Evolutionary conservation across 495 filamentous ascomycete genomes (phyloP), one percentile per base, ranked within the genome.

Genomic region (Amniculicola lignicola): DNA sequence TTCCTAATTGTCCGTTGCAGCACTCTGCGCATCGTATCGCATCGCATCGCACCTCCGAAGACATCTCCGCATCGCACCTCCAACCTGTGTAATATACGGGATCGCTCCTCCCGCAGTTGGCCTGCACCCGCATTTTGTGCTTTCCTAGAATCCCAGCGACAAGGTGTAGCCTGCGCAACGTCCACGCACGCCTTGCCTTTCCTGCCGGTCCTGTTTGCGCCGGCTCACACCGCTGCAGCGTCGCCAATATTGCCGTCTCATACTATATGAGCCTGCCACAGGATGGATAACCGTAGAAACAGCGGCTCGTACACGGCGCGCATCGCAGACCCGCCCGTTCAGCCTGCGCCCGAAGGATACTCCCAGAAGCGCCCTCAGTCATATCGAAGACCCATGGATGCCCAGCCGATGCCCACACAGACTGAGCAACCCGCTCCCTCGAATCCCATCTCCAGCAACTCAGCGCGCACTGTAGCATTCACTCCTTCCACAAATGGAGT

Each of bases 401-500:
- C 47, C 27, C 62, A 59, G 29, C 59, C 58, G n/a, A 51, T 45
- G 28, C 42, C 39, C 12, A n/a, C 56, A 16, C 49, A 59, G 29
- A 24, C 36, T 25, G 21, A 49, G 14, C 27, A 40, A 1, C 54
- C 50, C 12, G 10, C 37, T 6, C 29, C 29, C 7, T 21, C 51
- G 2, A 44, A 56, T 21, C 6, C 44, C 29, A 21, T 53, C 0
- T 40, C 55, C 6, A 54, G 50, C 23, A 62, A 62, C 23, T 40
- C 59, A 0, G 47, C 59, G 24, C 52, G 55, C 7, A 44, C 49
- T 11, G 45, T 54, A n/a, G 42, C 59, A 2, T 24, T 50, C 24
- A 49, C 49, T 4, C 40, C 49, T 22, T 40, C 44, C 21, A n/a
- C 59, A 2, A 67, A 67, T 68, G 56, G 64, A 68, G 62, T 69